These are phyloP conservation scores for Stylonectria norvegica DNA, from an alignment of 2,329 filamentous ascomycete genomes.

Conservation along the genomic window DNA sequence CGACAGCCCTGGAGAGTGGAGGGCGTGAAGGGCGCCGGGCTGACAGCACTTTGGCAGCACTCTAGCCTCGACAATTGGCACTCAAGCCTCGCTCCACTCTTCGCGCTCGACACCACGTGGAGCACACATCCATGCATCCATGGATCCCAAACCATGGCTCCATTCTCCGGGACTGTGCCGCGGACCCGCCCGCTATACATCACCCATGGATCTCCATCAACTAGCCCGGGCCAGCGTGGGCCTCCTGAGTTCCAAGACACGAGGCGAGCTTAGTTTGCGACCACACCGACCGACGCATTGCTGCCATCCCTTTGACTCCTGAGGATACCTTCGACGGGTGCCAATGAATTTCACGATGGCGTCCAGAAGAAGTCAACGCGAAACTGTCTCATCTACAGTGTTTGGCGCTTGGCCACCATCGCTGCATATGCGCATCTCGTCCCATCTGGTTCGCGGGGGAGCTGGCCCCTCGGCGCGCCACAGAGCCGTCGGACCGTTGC, in stretches of 20 bases:
- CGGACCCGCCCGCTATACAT: constrained; percentile 26
- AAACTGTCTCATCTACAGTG: too few relatives aligned
- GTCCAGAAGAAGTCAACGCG: too few relatives aligned
- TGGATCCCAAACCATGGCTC: constrained; percentile 24
- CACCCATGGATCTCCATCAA: constrained; percentile 12
- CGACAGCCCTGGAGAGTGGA: too few relatives aligned
- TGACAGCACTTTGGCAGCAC: not conserved
- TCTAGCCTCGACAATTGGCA: not conserved
- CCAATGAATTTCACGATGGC: too few relatives aligned
- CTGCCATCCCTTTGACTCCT: too few relatives aligned
- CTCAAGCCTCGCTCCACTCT: constrained; percentile 1
- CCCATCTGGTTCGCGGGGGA: constrained; percentile 9
- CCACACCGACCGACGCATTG: constrained; percentile 4
- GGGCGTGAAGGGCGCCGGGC: not conserved
- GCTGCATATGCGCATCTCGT: too few relatives aligned
- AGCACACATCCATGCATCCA: too few relatives aligned
- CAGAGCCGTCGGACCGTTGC: constrained; percentile 28
- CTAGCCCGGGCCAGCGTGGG: constrained; percentile 16
- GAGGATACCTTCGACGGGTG: too few relatives aligned
- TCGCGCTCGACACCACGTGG: constrained; percentile 28
- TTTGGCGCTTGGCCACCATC: too few relatives aligned
- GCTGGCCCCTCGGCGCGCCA: constrained; percentile 20
- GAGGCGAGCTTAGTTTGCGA: constrained; percentile 7
- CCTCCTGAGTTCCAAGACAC: constrained; percentile 9
- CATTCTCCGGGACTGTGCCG: constrained; percentile 27